Evolutionary conservation across 208 protist genomes (phyloP), one percentile per base, ranked within the genome.

Genomic region (Tritrichomonas musculus): DNA sequence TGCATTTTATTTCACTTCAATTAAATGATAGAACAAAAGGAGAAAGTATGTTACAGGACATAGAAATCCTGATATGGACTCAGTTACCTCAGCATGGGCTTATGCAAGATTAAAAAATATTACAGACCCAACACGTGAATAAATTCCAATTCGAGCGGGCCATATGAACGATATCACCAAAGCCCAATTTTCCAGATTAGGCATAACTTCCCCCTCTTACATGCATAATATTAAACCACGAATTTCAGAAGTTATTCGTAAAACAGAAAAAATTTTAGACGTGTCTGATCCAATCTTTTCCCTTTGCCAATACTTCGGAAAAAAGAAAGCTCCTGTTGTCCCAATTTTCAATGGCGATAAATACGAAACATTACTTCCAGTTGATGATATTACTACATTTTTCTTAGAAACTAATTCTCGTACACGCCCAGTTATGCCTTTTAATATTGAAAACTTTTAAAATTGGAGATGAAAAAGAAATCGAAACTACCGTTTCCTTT

Each of bases 21-120:
- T n/a, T n/a, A n/a, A n/a, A n/a, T n/a, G n/a, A n/a, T n/a, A n/a
- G n/a, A n/a, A n/a, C n/a, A n/a, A n/a, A n/a, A n/a, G n/a, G n/a
- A n/a, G n/a, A n/a, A n/a, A n/a, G n/a, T n/a, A n/a, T 69, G 64
- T 69, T n/a, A 69, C 64, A 69, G 64, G 64, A 69, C 64, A 69
- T 25, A 13, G 64, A n/a, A 69, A 69, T n/a, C 64, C 64, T 33
- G 64, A 69, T n/a, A 69, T 69, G 64, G 64, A 69, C 27, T 69
- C 64, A 5, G 64, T 69, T 8, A n/a, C 17, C 27, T 69, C 64
- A n/a, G 11, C 64, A n/a, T 69, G 64, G 64, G 64, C 64, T 8
- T 69, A 69, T n/a, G 64, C 64, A 17, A 13, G 27, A 69, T n/a
- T 69, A 3, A 69, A 69, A 69, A 69, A 69, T 69, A n/a, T n/a